Conservation (phyloP, 2,329 filamentous ascomycete genomes). For the Penicillium sp. region DNA sequence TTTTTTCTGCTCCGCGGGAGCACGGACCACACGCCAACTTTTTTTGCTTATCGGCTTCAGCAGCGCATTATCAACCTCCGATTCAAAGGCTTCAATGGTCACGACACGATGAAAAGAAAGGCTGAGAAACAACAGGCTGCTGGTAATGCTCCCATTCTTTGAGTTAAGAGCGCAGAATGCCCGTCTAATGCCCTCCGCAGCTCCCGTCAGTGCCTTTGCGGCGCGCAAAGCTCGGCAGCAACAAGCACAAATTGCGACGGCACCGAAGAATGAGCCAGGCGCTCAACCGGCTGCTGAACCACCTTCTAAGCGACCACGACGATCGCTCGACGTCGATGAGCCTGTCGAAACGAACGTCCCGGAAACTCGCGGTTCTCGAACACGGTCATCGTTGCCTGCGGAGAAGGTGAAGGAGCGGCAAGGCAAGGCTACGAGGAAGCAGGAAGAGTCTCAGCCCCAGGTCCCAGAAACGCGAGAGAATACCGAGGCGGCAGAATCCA, state of each 20-base stretch:
- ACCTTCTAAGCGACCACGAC: conserved; percentile 34
- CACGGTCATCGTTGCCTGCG: conserved; percentile 18
- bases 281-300: conserved; percentile 26
- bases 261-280: conserved; percentile 18
- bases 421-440: conserved; percentile 1
- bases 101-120: conserved; percentile 35
- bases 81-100: not conserved
- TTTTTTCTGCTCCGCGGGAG: conserved; percentile 40
- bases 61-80: conserved; percentile 18
- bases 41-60: conserved; percentile 25
- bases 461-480: conserved; percentile 5
- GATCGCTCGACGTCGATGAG: conserved; percentile 24
- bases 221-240: conserved; percentile 42
- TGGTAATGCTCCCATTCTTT: conserved; percentile 21
- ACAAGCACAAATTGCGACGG: conserved; percentile 23
- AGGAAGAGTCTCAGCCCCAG: not conserved
- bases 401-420: conserved; percentile 10
- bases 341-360: conserved; percentile 9
- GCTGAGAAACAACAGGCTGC: conserved; percentile 35
- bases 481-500: conserved; percentile 18
- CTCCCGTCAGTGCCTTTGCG: conserved; percentile 41
- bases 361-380: conserved; percentile 13
- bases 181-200: conserved; percentile 19
- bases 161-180: not conserved
- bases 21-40: conserved; percentile 38